Evolutionary conservation across 768 basidiomycete genomes (phyloP).

Genomic region (Terana coerulea): DNA sequence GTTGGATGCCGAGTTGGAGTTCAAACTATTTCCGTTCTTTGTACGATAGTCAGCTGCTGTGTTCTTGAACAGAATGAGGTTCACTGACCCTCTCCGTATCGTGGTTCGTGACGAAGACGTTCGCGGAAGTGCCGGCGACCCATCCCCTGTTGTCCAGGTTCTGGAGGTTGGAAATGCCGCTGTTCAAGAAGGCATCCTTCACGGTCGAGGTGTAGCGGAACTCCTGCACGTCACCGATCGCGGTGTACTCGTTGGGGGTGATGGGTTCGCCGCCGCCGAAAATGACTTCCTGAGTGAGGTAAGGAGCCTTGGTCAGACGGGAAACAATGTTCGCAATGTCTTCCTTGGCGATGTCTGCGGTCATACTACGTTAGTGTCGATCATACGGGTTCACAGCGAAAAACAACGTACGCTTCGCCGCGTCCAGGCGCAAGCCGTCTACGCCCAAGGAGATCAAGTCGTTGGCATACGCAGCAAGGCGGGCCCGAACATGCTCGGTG

Average conservation of each 20-base stretch:
- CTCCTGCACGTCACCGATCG: constrained; percentile 37
- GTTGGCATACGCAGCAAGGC: constrained; percentile 54
- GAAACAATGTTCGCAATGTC: constrained; percentile 54
- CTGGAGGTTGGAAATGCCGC: constrained; percentile 49
- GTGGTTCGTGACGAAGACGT: constrained; percentile 67
- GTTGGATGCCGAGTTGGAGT: constrained; percentile 59
- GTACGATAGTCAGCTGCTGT: background rate
- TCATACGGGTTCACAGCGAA: no score
- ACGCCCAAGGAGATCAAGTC: constrained; percentile 60
- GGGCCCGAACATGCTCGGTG: constrained; percentile 52
- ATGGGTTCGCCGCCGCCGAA: constrained; percentile 47
- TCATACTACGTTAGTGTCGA: background rate
- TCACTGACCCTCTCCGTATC: constrained; percentile 56
- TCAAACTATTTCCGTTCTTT: constrained; percentile 51
- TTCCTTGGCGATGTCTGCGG: constrained; percentile 46
- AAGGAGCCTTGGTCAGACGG: constrained; percentile 39
- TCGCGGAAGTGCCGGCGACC: constrained; percentile 49
- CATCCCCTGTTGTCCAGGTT: constrained; percentile 54
- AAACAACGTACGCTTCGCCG: constrained; percentile 51
- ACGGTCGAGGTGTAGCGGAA: constrained; percentile 60
- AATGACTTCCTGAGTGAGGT: constrained; percentile 60
- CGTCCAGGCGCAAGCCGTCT: constrained; percentile 61
- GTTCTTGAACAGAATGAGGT: background rate
- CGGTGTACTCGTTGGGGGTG: constrained; percentile 52
- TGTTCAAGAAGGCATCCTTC: constrained; percentile 45